Evolutionary conservation across 305 asterid genomes (phyloP), one percentile per base, ranked within the genome.

Genomic region (Coffea humblotiana): DNA sequence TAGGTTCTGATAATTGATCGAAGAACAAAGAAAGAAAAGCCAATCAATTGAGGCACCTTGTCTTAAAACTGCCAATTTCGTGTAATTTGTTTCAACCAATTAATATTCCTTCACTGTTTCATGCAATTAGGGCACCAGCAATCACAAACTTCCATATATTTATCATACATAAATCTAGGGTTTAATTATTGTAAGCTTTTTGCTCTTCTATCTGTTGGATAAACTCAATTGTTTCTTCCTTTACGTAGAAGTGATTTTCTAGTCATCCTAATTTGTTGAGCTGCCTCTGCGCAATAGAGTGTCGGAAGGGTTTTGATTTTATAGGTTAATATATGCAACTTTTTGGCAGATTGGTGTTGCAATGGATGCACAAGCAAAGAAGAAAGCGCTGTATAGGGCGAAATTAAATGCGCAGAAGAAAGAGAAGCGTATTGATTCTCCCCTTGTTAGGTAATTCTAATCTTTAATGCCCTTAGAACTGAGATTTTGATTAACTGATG

Each of bases 351-450:
- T 11, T 71, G 29, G 0, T 64, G 66, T 9, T 75, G 37, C 64
- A 79, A 91, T 88, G 94, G 92, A 91, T 83, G 93, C 88, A 29
- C 88, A 86, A 84, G 96, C 97, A 14, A 92, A 86, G 86, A 90
- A 90, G 84, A 95, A 90, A 85, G 91, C 97, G 18, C 58, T 87
- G 69, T 91, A 86, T 78, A 90, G 97, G 74, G 92, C 97, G 8
- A 95, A 87, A 82, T 74, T 95, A 89, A 92, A 88, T 51, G 93
- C 95, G 25, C 86, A 84, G 79, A 91, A 91, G 88, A 88, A 85
- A 85, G 91, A 90, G 80, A 90, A 89, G 79, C 91, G 90, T 51
- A 90, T 95, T 80, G 98, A 90, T 85, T 91, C 96, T 78, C 97
- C 97, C 65, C 90, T 95, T 68, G 90, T 90, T 10, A 95, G 98